phyloP scores from a whole-genome alignment of 2,329 filamentous ascomycete species.

The Colletotrichum navitas region DNA sequence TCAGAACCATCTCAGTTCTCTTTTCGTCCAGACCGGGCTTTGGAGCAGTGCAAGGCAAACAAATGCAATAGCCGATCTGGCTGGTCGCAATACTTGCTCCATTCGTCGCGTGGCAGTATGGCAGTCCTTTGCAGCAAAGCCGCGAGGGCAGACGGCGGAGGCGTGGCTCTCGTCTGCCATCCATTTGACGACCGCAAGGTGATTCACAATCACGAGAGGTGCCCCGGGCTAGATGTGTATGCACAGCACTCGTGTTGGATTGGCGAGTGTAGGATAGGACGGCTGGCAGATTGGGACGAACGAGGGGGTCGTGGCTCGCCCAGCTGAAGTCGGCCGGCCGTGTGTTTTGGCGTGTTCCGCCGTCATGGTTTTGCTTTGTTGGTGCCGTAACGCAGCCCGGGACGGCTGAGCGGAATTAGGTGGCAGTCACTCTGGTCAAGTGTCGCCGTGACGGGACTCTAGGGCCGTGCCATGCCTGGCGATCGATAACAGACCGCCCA shows the following conservation, averaged over 20 bases:
- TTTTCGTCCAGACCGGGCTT: conserved; percentile 32
- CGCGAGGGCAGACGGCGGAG: conserved; percentile 6
- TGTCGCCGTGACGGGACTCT: conserved; percentile 9
- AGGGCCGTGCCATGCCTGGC: conserved; percentile 15
- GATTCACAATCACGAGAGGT: background rate
- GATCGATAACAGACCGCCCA: conserved; percentile 17
- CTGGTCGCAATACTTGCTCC: conserved; percentile 40
- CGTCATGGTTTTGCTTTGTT: conserved; percentile 32
- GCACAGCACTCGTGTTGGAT: background rate
- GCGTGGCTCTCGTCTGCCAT: background rate
- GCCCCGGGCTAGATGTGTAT: conserved; percentile 4
- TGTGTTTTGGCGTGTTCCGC: conserved; percentile 21
- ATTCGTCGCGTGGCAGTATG: conserved; percentile 39
- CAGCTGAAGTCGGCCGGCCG: conserved; percentile 9
- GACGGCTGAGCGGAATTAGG: conserved; percentile 28
- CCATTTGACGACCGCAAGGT: background rate
- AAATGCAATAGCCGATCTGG: conserved; percentile 28
- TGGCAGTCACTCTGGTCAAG: conserved; percentile 12
- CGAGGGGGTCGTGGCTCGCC: conserved; percentile 2
- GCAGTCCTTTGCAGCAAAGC: conserved; percentile 23
- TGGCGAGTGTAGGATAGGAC: background rate
- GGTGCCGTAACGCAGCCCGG: conserved; percentile 13
- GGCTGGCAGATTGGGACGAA: background rate
- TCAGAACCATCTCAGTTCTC: conserved; percentile 24
- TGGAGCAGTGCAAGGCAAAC: conserved; percentile 13